A percentile compares a stretch with the other conserved stretches of the same genome.
These are phyloP conservation scores for Lunasporangiospora selenospora DNA, from an alignment of 192 early-diverging fungal species.

Conservation along the genomic window DNA sequence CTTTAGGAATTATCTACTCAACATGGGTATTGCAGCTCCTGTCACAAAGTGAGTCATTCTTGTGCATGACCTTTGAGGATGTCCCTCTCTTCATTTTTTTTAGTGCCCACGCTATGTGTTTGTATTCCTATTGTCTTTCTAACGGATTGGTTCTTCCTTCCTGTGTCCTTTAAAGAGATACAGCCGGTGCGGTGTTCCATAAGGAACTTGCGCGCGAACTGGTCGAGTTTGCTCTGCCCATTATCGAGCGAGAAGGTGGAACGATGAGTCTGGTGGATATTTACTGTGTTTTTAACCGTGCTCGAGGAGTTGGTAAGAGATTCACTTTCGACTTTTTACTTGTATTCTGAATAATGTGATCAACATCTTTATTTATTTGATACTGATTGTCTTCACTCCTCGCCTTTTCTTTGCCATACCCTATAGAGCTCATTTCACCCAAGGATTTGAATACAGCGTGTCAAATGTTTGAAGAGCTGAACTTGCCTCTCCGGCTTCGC, in stretches of 20 bases:
- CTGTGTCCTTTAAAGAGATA: slow-evolving; percentile 59
- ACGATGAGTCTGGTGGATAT: slow-evolving; percentile 89
- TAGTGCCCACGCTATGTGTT: too few species aligned
- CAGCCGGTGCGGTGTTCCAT: slow-evolving; percentile 87
- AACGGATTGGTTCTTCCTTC: neutral
- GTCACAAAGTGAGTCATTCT: slow-evolving; percentile 75
- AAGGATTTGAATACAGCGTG: slow-evolving; percentile 89
- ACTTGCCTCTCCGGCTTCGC: slow-evolving; percentile 77
- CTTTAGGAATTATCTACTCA: slow-evolving; percentile 77
- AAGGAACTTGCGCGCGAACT: slow-evolving; percentile 88
- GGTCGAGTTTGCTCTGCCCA: slow-evolving; percentile 77
- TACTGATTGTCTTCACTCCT: neutral
- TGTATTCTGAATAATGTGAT: neutral
- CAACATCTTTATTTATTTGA: neutral
- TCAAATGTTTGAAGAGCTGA: slow-evolving; percentile 66
- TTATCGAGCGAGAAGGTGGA: slow-evolving; percentile 68
- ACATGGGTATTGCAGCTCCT: slow-evolving; percentile 89
- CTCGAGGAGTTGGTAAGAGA: slow-evolving; percentile 79
- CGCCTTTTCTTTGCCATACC: neutral
- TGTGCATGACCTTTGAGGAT: too few species aligned
- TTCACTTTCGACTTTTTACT: neutral
- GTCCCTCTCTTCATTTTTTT: too few species aligned
- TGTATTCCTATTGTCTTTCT: slow-evolving; percentile 4
- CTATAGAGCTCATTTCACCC: slow-evolving; percentile 86
- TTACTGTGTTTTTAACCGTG: slow-evolving; percentile 96